phyloP scores from a whole-genome alignment of 2,329 filamentous ascomycete genomes.

The Alternaria metachromatica region DNA sequence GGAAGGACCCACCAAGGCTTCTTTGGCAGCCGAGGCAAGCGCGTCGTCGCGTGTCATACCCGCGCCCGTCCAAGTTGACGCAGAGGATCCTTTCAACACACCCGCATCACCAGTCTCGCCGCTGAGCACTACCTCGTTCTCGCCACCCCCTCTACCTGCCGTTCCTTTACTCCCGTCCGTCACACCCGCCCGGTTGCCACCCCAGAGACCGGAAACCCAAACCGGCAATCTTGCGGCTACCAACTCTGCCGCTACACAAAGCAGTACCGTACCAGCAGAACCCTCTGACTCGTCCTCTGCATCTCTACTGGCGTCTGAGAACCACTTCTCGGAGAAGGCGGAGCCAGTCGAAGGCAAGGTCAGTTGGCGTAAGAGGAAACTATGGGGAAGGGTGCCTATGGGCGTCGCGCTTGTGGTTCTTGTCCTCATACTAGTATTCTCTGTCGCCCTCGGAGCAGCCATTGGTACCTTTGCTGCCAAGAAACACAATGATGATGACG shows the following conservation, averaged over 20 bases:
- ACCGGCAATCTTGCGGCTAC: conserved; percentile 31
- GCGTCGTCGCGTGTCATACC: conserved; percentile 40
- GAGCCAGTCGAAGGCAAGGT: conserved; percentile 29
- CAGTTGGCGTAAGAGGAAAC: conserved; percentile 51
- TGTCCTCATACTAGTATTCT: conserved; percentile 55
- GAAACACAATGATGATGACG: conserved; percentile 27
- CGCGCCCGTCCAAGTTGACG: conserved; percentile 23
- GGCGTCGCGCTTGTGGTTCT: conserved; percentile 58
- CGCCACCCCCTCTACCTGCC: conserved; percentile 23
- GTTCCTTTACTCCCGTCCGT: conserved; percentile 32
- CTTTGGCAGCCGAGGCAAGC: conserved; percentile 47
- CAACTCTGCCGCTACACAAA: conserved; percentile 16
- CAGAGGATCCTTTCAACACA: conserved; percentile 36
- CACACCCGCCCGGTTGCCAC: conserved; percentile 37
- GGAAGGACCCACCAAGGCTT: conserved; percentile 67
- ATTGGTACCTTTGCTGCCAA: conserved; percentile 62
- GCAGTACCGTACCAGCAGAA: conserved; percentile 29
- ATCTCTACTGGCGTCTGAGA: conserved; percentile 33
- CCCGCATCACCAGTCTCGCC: conserved; percentile 35
- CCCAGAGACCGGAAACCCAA: conserved; percentile 42
- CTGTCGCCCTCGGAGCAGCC: conserved; percentile 59
- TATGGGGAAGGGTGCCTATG: conserved; percentile 59
- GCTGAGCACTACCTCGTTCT: conserved; percentile 25
- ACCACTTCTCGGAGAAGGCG: conserved; percentile 37
- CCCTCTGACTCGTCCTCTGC: conserved; percentile 38